phyloP scores from a whole-genome alignment of 129 eudicot species.

The Ambrosia trifida region DNA sequence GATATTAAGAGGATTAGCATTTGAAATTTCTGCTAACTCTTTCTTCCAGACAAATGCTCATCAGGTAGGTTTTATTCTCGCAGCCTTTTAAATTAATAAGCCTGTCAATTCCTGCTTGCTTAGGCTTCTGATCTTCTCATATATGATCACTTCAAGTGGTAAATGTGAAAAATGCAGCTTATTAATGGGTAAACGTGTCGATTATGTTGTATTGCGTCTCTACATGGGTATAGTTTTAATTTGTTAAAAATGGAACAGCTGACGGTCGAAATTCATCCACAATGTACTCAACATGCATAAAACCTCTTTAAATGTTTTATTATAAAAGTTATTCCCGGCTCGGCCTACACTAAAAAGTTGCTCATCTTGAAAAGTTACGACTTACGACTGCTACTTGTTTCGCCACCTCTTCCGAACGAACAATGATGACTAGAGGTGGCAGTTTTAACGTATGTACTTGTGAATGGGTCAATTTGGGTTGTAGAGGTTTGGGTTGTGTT shows the following conservation, averaged over 20 bases:
- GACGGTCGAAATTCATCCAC: background rate
- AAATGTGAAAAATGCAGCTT: background rate
- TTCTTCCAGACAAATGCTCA: constrained; percentile 92
- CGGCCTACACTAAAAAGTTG: too few species aligned
- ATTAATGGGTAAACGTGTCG: background rate
- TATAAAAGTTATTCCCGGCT: too few species aligned
- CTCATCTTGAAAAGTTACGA: too few species aligned
- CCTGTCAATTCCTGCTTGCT: constrained; percentile 3
- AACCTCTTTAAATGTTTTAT: too few species aligned
- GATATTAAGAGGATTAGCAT: constrained; percentile 69
- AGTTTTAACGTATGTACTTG: background rate
- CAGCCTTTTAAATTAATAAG: background rate
- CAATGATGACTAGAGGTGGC: background rate
- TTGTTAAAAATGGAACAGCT: background rate
- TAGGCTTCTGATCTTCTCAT: constrained; percentile 3
- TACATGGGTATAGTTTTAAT: background rate
- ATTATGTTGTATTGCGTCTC: background rate
- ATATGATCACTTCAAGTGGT: background rate
- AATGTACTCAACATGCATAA: background rate
- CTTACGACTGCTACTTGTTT: too few species aligned
- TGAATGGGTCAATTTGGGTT: background rate
- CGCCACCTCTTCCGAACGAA: background rate
- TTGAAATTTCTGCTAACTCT: constrained; percentile 93
- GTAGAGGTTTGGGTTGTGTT: background rate
- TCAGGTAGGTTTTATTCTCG: constrained; percentile 49